Evolutionary conservation across 345 rosid species (phyloP).

Genomic region (Heritiera littoralis): DNA sequence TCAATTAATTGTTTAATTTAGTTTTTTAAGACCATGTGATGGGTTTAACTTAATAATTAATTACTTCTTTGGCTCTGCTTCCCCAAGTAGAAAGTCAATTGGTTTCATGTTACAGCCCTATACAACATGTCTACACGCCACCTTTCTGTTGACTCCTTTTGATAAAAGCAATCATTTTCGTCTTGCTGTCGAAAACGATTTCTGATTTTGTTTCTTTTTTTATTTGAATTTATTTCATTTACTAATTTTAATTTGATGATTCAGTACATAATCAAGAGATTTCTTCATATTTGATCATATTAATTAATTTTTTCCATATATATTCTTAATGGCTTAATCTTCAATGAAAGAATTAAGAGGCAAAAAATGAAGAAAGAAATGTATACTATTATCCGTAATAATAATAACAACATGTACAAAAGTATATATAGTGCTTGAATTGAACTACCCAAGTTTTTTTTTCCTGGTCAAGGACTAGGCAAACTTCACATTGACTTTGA

Average conservation of each 20-base stretch:
- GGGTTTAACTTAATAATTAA: not conserved
- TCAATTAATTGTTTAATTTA: not conserved
- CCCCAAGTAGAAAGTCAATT: conserved; percentile 18
- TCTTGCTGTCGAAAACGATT: not conserved
- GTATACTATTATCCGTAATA: too few relatives aligned
- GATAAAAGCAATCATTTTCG: not conserved
- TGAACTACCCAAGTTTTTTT: too few relatives aligned
- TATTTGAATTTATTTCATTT: not conserved
- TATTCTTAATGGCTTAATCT: too few relatives aligned
- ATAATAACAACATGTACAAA: too few relatives aligned
- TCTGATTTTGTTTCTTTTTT: not conserved
- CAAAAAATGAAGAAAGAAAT: too few relatives aligned
- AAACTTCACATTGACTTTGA: not conserved
- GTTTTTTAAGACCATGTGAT: not conserved
- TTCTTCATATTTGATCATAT: too few relatives aligned
- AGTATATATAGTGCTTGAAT: too few relatives aligned
- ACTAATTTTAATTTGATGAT: too few relatives aligned
- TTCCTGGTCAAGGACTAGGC: not conserved
- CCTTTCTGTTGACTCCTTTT: conserved; percentile 9
- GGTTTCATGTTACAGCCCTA: not conserved
- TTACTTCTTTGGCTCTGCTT: not conserved
- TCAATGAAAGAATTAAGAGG: too few relatives aligned
- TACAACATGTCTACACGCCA: not conserved
- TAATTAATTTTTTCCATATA: too few relatives aligned
- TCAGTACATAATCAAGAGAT: not conserved